Base-by-base conservation (phyloP, 176 grass and related monocot species). In the Raddia distichophylla region DNA sequence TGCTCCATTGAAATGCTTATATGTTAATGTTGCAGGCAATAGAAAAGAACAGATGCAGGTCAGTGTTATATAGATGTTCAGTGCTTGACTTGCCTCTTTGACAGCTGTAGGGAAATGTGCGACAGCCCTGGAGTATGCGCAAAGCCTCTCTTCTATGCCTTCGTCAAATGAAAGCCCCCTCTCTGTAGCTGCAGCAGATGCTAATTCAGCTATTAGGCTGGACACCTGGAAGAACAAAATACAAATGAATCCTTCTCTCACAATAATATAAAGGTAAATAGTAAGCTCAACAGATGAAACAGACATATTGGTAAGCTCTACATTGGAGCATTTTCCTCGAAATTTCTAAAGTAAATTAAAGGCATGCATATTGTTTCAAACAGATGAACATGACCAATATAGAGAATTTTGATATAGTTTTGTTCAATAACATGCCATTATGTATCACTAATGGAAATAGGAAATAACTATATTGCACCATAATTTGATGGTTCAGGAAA, bases 31-130 rank as follows among this genome's bases (percentile, higher is more conserved):
- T 48, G 2, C 13, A 42, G 19, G 11, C 2, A 62, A 53, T 27
- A 70, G 0, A 64, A 67, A 7, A 44, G 7, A 35, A 5, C 40
- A 64, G 6, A 15, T 69, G 13, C 3, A 60, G 43, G 14, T 20
- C 61, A 76, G 7, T 48, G 14, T 42, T 27, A 19, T 57, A 78
- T 47, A 42, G 48, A 64, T 64, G 54, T 5, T 19, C 14, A 44
- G 18, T 42, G 45, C 45, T 58, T 65, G 40, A 76, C 75, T 85
- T 84, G 86, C 95, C 92, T 98, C 95, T 89, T 98, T 98, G 19
- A 93, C 95, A 76, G 92, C 95, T 35, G 92, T 98, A 15, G 95
- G 95, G 82, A 93, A 98, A 79, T 98, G 90, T 7, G 92, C 82
- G 17, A 98, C 95, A 65, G 95, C 86, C 86, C 95, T 90, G 6